Evolutionary conservation across 768 basidiomycete species (phyloP), one percentile per base, ranked within the genome.

Genomic region (Xerocomus spinulosus): DNA sequence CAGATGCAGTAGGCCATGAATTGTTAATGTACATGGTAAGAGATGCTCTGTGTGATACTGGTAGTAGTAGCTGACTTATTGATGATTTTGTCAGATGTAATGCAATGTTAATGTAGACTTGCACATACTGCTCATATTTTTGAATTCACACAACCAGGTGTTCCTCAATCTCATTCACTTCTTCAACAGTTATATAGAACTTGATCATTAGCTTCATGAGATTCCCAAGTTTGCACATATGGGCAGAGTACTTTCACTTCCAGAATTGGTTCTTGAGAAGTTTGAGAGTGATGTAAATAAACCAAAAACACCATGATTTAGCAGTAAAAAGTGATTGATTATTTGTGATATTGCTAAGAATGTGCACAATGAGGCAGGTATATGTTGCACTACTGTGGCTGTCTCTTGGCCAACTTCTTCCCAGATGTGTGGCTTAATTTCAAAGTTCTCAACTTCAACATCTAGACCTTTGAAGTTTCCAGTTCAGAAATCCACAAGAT

Each of bases 321-420:
- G 60, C 57, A 4, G 50, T 73, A 48, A 17, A 56, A 51, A n/a
- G n/a, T n/a, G n/a, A n/a, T n/a, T n/a, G n/a, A n/a, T n/a, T n/a
- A n/a, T n/a, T n/a, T n/a, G n/a, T n/a, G n/a, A n/a, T n/a, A n/a
- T n/a, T n/a, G n/a, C n/a, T n/a, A n/a, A n/a, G n/a, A n/a, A n/a
- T n/a, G n/a, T n/a, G n/a, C n/a, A n/a, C n/a, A n/a, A n/a, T 56
- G 70, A 65, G 0, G 58, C 66, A 44, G 66, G n/a, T 61, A 72
- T 34, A 50, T 59, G 17, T 48, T 54, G 5, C 9, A 53, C 40
- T 2, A 59, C 44, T 12, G 43, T 54, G 18, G 44, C 50, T 0
- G 67, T 69, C 29, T 62, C 73, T 14, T 50, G 42, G 0, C 74
- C 69, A 35, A 78, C 68, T 0, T 64, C 68, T 18, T 73, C 62